Evolutionary conservation across 768 basidiomycete species (phyloP).

Genomic region (Hygrophoropsis aurantiaca): DNA sequence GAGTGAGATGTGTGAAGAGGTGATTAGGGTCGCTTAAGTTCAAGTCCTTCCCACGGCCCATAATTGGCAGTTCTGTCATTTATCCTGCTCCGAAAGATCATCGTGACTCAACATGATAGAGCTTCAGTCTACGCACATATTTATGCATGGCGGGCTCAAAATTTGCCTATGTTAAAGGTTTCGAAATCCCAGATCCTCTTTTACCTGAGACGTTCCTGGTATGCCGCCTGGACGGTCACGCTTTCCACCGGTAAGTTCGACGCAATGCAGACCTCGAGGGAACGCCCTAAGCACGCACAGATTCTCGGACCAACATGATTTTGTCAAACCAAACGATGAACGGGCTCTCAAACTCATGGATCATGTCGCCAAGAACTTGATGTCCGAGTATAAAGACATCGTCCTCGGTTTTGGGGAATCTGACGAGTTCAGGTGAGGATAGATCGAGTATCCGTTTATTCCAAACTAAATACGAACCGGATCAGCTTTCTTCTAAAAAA

Average conservation of each 20-base stretch:
- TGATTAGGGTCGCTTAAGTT: not conserved
- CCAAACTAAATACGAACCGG: not conserved
- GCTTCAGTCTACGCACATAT: not conserved
- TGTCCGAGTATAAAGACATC: slow-evolving; percentile 83
- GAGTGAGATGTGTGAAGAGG: slow-evolving; percentile 19
- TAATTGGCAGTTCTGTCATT: not conserved
- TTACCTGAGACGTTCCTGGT: slow-evolving; percentile 84
- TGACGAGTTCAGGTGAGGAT: slow-evolving; percentile 87
- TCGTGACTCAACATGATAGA: not conserved
- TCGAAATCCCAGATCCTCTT: slow-evolving; percentile 85
- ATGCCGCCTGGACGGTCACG: slow-evolving; percentile 87
- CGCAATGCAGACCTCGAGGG: not conserved
- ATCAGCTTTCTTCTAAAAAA: slow-evolving; percentile 83
- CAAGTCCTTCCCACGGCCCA: not conserved
- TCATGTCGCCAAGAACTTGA: slow-evolving; percentile 74
- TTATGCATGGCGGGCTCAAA: slow-evolving; percentile 84
- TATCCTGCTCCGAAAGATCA: slow-evolving; percentile 4
- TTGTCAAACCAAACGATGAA: slow-evolving; percentile 89
- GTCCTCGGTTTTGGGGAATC: slow-evolving; percentile 93
- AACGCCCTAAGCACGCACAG: slow-evolving; percentile 37
- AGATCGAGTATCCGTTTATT: not conserved
- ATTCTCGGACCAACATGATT: slow-evolving; percentile 81
- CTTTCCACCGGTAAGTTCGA: slow-evolving; percentile 79
- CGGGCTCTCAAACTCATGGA: slow-evolving; percentile 92
- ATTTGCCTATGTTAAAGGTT: slow-evolving; percentile 87